Evolutionary conservation across 1,284 basidiomycete genomes (phyloP).

Genomic region (Paramarasmius palmivorus): DNA sequence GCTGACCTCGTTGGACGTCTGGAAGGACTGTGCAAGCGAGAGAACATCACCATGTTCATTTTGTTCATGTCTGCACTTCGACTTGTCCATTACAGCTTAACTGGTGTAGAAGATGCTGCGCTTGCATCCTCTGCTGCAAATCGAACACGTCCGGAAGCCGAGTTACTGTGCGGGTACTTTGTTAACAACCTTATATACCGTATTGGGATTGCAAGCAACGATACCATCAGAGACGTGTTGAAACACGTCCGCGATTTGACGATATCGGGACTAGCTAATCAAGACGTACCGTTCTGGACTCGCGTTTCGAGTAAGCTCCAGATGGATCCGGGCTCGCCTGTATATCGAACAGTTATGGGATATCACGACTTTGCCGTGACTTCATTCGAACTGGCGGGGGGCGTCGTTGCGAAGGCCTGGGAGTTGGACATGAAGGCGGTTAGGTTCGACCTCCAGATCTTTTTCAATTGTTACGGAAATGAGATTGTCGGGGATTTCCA

Average conservation of each 20-base stretch:
- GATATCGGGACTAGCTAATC: not conserved
- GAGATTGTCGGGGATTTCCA: conserved; percentile 1
- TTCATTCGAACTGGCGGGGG: not conserved
- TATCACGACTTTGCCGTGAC: not conserved
- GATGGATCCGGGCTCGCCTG: not conserved
- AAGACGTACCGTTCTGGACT: conserved; percentile 4
- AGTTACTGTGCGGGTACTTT: conserved; percentile 1
- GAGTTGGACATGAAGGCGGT: conserved; percentile 2
- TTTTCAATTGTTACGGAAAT: not conserved
- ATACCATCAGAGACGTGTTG: not conserved
- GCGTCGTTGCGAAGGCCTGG: not conserved
- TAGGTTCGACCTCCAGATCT: conserved; percentile 2
- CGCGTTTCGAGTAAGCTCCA: not conserved
- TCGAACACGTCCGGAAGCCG: conserved; percentile 4
- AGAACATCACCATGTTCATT: conserved; percentile 1
- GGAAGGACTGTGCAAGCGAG: not conserved
- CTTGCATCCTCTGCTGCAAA: not conserved
- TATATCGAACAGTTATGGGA: not conserved
- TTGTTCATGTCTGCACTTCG: not conserved
- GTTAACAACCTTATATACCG: conserved; percentile 2
- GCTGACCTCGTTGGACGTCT: not conserved
- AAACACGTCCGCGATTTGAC: not conserved
- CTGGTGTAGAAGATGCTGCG: not conserved
- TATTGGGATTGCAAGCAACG: not conserved
- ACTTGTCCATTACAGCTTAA: not conserved